phyloP scores from a whole-genome alignment of 1,139 yeast genomes.

The Yamadazyma spencermartinsiae region DNA sequence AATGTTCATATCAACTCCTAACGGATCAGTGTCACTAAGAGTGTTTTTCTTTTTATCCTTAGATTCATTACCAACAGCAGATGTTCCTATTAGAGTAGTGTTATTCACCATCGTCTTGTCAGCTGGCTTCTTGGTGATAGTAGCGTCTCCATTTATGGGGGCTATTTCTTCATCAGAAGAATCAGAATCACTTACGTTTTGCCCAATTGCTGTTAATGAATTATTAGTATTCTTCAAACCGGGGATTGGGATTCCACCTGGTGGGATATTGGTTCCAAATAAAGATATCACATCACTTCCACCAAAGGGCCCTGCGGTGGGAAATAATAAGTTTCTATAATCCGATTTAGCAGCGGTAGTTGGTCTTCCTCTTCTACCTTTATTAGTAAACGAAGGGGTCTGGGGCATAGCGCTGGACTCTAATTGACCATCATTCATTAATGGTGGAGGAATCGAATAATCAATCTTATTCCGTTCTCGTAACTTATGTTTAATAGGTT shows the following conservation, averaged over 20 bases:
- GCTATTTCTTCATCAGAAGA: conserved; percentile 66
- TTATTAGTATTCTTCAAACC: conserved; percentile 29
- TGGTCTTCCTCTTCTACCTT: conserved; percentile 31
- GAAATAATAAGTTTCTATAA: conserved; percentile 66
- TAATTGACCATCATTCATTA: conserved; percentile 43
- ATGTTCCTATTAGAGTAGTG: conserved; percentile 30
- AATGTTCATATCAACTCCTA: conserved; percentile 90
- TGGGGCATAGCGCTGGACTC: conserved; percentile 12
- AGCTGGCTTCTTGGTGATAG: conserved; percentile 26
- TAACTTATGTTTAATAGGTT: conserved; percentile 58
- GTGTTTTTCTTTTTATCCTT: conserved; percentile 56
- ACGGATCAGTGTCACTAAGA: conserved; percentile 90
- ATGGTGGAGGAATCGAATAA: conserved; percentile 86
- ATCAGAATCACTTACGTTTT: conserved; percentile 57
- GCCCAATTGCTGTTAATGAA: conserved; percentile 52
- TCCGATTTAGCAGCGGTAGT: conserved; percentile 39
- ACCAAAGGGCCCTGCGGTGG: conserved; percentile 98
- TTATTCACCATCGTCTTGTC: conserved; percentile 22
- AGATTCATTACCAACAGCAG: conserved; percentile 36
- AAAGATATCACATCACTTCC: conserved; percentile 83
- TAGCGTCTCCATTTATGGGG: conserved; percentile 41
- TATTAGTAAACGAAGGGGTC: conserved; percentile 10
- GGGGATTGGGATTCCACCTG: conserved; percentile 47
- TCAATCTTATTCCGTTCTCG: conserved; percentile 76
- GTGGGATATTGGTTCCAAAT: conserved; percentile 66